phyloP scores from a whole-genome alignment of 2,329 filamentous ascomycete genomes.

The Talaromyces verruculosus region DNA sequence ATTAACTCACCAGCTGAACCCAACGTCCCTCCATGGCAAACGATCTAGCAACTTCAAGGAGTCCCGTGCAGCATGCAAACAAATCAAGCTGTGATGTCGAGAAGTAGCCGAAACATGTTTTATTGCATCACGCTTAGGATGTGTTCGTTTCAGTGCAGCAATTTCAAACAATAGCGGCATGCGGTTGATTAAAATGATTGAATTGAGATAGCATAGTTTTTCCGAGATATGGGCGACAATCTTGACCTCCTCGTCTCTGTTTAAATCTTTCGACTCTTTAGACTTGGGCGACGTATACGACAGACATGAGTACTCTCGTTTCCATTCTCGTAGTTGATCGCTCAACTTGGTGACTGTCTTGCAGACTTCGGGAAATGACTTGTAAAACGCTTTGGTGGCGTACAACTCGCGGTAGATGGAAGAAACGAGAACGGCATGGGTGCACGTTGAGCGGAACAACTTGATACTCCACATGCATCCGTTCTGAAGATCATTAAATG shows the following conservation, averaged over 20 bases:
- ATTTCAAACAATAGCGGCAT: conserved; percentile 87
- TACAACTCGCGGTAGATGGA: conserved; percentile 88
- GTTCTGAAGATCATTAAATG: conserved; percentile 58
- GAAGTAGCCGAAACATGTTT: conserved; percentile 54
- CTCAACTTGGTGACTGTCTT: conserved; percentile 90
- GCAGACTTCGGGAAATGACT: conserved; percentile 81
- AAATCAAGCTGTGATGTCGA: conserved; percentile 82
- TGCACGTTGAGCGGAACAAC: conserved; percentile 88
- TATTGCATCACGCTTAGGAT: conserved; percentile 64
- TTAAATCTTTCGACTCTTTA: conserved; percentile 77
- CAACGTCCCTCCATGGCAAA: conserved; percentile 87
- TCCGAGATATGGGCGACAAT: conserved; percentile 87
- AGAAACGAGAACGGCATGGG: conserved; percentile 83
- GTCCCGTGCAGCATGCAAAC: conserved; percentile 83
- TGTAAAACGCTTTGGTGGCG: conserved; percentile 80
- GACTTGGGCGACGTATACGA: conserved; percentile 60
- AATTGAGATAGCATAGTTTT: conserved; percentile 95
- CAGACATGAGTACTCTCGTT: conserved; percentile 81
- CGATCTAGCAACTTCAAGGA: conserved; percentile 91
- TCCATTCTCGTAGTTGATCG: conserved; percentile 83
- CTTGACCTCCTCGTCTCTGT: conserved; percentile 73
- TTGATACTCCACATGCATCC: conserved; percentile 82
- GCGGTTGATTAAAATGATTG: conserved; percentile 89
- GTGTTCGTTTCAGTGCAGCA: conserved; percentile 43
- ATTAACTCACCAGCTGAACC: conserved; percentile 78